Evolutionary conservation across 1,284 basidiomycete genomes (phyloP).

Genomic region (Heterobasidion parviporum): DNA sequence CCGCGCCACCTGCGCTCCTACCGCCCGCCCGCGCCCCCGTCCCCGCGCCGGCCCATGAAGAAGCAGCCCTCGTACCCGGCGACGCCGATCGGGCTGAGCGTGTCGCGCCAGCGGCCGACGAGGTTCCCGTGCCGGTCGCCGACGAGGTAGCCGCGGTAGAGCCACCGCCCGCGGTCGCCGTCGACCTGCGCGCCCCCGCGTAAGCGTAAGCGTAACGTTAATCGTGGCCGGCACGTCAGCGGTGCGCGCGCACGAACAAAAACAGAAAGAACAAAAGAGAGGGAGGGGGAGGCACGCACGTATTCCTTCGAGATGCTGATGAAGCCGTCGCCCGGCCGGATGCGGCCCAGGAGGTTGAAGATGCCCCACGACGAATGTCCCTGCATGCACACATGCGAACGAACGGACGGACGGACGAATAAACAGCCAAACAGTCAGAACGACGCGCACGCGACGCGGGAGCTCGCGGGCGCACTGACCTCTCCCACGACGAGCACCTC

Average conservation of each 20-base stretch:
- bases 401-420: background rate
- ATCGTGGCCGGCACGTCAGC: no score
- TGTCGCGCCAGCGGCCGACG: slow-evolving; percentile 71
- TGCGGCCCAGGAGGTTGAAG: slow-evolving; percentile 60
- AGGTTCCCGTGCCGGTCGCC: slow-evolving; percentile 55
- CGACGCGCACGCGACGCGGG: background rate
- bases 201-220: no score
- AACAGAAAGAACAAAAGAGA: no score
- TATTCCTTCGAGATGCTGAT: slow-evolving; percentile 69
- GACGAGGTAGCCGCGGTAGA: slow-evolving; percentile 69
- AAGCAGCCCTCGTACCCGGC: slow-evolving; percentile 73
- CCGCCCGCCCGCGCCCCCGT: slow-evolving; percentile 9
- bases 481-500: slow-evolving; percentile 68
- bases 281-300: slow-evolving; percentile 33
- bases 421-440: background rate
- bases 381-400: slow-evolving; percentile 22
- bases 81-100: slow-evolving; percentile 43
- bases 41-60: slow-evolving; percentile 57
- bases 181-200: slow-evolving; percentile 29
- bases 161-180: slow-evolving; percentile 65
- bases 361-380: slow-evolving; percentile 79
- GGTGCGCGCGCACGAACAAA: background rate
- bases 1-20: no score
- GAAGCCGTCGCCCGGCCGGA: slow-evolving; percentile 64
- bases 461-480: slow-evolving; percentile 27